Evolutionary conservation across 805 yeast genomes (phyloP).

Genomic region (Kluyveromyces nonfermentans): DNA sequence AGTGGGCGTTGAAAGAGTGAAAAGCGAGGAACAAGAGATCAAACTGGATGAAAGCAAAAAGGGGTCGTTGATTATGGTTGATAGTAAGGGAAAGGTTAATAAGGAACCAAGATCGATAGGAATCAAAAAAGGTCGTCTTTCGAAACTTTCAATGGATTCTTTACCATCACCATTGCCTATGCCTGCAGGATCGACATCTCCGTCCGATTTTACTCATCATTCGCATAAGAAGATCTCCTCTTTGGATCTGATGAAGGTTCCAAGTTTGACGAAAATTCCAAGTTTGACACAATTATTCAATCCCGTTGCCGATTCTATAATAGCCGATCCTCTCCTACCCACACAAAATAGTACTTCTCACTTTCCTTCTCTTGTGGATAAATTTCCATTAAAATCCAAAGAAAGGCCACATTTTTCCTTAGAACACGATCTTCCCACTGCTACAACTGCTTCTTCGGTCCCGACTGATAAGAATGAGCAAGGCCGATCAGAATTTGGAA

Average conservation of each 20-base stretch:
- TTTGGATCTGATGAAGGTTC: conserved; percentile 1
- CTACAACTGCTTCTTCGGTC: too few species aligned
- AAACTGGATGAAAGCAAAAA: not conserved
- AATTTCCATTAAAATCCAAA: not conserved
- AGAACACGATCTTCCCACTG: not conserved
- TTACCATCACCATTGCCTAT: not conserved
- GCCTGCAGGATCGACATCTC: not conserved
- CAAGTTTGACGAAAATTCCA: conserved; percentile 4
- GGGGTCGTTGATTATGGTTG: not conserved
- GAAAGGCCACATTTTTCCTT: not conserved
- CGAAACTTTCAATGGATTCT: conserved; percentile 2
- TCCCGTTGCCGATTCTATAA: not conserved
- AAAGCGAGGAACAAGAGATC: not conserved
- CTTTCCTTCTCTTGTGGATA: conserved; percentile 1
- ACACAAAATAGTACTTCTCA: not conserved
- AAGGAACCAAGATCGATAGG: not conserved
- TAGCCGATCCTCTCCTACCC: not conserved
- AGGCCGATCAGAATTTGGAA: conserved; percentile 32
- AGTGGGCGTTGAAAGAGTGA: not conserved
- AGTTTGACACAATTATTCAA: conserved; percentile 4
- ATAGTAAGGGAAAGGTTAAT: not conserved
- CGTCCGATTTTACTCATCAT: not conserved
- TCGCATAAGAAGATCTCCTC: not conserved
- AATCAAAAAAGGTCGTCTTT: not conserved
- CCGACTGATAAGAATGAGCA: not conserved